A percentile compares a stretch with the other conserved stretches of the same genome.
phyloP scores from a whole-genome alignment of 805 yeast species.

The Grigorovia transvaalensis region DNA sequence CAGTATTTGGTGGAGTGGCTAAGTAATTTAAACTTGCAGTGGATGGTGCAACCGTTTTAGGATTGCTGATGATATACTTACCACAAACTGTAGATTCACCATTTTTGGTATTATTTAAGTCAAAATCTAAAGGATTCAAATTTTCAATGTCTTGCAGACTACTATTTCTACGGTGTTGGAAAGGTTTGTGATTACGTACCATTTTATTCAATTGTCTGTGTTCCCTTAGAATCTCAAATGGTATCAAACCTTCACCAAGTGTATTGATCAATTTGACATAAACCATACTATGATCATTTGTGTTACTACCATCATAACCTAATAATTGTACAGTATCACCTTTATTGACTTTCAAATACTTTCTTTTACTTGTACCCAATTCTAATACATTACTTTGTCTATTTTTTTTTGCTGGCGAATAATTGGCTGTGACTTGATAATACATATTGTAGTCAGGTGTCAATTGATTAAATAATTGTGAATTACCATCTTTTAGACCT shows the following conservation, averaged over 20 bases:
- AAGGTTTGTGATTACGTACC: neutral
- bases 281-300: slow-evolving; percentile 1
- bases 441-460: neutral
- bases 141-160: neutral
- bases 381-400: neutral
- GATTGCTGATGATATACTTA: neutral
- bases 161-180: neutral
- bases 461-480: neutral
- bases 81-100: neutral
- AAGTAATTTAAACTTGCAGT: neutral
- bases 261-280: slow-evolving; percentile 9
- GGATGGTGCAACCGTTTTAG: neutral
- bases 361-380: neutral
- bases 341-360: slow-evolving; percentile 1
- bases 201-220: slow-evolving; percentile 4
- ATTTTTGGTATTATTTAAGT: neutral
- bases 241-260: slow-evolving; percentile 11
- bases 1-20: neutral
- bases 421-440: neutral
- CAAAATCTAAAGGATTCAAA: neutral
- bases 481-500: neutral
- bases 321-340: slow-evolving; percentile 12
- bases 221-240: slow-evolving; percentile 7
- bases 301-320: slow-evolving; percentile 3
- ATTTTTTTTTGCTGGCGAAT: neutral